phyloP scores from a whole-genome alignment of 2,329 filamentous ascomycete species.

The Trichoderma polysporum region DNA sequence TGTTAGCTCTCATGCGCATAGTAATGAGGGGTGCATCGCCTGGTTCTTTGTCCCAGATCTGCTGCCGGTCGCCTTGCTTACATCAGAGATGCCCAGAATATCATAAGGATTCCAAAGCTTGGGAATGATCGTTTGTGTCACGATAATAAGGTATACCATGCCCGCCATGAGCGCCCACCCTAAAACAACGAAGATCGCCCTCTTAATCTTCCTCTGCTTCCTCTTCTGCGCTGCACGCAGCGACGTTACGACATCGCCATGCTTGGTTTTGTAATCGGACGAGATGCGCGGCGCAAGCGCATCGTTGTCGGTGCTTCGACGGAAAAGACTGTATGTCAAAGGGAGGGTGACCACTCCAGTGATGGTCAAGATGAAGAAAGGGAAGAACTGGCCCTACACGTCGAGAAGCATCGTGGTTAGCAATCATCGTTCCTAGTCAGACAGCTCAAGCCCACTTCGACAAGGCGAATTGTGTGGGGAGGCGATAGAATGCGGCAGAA shows the following conservation, averaged over 20 bases:
- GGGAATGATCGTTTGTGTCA: conserved; percentile 67
- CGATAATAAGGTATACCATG: conserved; percentile 88
- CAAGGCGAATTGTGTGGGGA: background rate
- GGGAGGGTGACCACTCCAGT: conserved; percentile 84
- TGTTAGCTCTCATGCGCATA: conserved; percentile 13
- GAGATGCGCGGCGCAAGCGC: conserved; percentile 80
- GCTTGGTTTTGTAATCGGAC: conserved; percentile 74
- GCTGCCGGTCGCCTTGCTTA: conserved; percentile 40
- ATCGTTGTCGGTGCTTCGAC: conserved; percentile 72
- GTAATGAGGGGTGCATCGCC: background rate
- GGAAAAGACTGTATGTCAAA: conserved; percentile 83
- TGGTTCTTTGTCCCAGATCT: background rate
- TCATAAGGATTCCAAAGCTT: conserved; percentile 98
- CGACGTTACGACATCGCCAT: conserved; percentile 79
- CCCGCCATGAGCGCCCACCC: conserved; percentile 84
- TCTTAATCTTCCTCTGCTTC: conserved; percentile 84
- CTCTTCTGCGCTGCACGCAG: conserved; percentile 85
- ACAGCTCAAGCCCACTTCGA: conserved; percentile 1
- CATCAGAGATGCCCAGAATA: conserved; percentile 82
- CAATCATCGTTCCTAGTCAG: background rate
- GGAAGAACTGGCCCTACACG: conserved; percentile 90
- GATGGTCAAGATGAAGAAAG: conserved; percentile 95
- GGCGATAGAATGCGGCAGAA: background rate
- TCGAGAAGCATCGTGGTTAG: conserved; percentile 6
- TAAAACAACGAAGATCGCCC: conserved; percentile 69